Base-by-base conservation (phyloP, 495 filamentous ascomycete genomes). In the Daldinia vernicosa region DNA sequence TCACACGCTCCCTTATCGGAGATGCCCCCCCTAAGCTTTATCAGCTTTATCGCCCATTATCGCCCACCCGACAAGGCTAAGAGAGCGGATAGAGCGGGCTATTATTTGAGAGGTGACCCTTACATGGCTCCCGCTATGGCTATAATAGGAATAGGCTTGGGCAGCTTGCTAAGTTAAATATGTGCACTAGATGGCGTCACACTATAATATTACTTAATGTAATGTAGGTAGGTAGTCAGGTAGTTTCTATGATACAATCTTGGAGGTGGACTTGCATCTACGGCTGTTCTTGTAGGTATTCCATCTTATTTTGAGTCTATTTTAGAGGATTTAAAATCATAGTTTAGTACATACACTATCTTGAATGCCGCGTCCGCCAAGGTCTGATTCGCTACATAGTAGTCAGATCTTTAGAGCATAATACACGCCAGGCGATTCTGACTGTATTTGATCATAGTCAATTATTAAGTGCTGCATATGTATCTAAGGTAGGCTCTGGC, bases 1-100 rank as follows among this genome's bases (percentile, higher is more conserved):
- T 72, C 45, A 24, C 19, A 58, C 40, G 14, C 17, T 59, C 63
- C 55, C 59, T 68, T 68, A 72, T 68, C 70, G 70, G 70, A 64
- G 60, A 26, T 17, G 14, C 37, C 69, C 69, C 69, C 69, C 19
- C 53, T 19, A 58, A 12, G 45, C 37, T 64, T 63, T 67, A 63
- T 67, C 45, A 53, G 50, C 47, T 57, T 68, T 72, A 68, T 63
- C 59, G 40, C 11, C 37, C 24, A 35, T 28, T 28, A 53, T 53
- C 37, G 35, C 32, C 22, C 12, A 24, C 55, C 58, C 45, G 19
- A 57, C 63, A 63, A 63, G 69, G 69, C 69, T 67, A 71, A 53
- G 45, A 57, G 56, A 37, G 27, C 50, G 60, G 60, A 45, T 51
- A 60, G 35, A 56, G 66, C 33, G 52, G 59, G 56, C 17, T 60